Base-by-base conservation (phyloP, 768 basidiomycete genomes). In the Pholiota molesta region DNA sequence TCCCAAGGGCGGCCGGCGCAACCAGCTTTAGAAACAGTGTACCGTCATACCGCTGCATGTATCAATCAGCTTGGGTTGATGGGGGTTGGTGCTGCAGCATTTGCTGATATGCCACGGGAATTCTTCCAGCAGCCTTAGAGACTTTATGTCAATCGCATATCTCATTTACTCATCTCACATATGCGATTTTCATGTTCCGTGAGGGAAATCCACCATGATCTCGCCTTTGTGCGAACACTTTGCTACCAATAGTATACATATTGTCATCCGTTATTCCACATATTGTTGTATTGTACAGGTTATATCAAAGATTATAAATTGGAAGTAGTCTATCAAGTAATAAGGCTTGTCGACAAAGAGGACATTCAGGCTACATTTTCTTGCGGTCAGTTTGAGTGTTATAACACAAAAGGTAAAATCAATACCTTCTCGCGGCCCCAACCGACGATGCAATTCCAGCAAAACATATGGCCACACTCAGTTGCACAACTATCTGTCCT, bases 391-490 rank as follows among this genome's bases (percentile, higher is more conserved):
- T 52, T n/a, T 33, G 42, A 28, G 42, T 9, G 42, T 13, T 28
- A 16, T 26, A 8, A 42, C 2, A 39, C 33, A 53, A 35, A 57
- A 57, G 37, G 14, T 44, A 55, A 45, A 17, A 16, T 39, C 16
- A 75, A 55, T 59, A 89, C 90, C 85, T 94, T 95, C 73, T 95
- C 94, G 71, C 89, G 79, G 14, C 90, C 92, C 94, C 94, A 95
- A 10, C 88, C 91, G 47, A 91, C 86, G 42, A 95, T 92, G 68
- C 94, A 95, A 66, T 81, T 86, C 94, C 94, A 95, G 66, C 93
- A 94, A 71, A 95, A 95, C 51, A 95, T 69, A 73, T 95, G 94
- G 0, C 94, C 94, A 65, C 94, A 95, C 72, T 95, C 94, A 0
- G 94, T 95, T 29, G 89, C 86, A 70, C 88, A 89, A 66, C 86